phyloP scores from a whole-genome alignment of 169 alveolate species.

The Babesia bigemina region DNA sequence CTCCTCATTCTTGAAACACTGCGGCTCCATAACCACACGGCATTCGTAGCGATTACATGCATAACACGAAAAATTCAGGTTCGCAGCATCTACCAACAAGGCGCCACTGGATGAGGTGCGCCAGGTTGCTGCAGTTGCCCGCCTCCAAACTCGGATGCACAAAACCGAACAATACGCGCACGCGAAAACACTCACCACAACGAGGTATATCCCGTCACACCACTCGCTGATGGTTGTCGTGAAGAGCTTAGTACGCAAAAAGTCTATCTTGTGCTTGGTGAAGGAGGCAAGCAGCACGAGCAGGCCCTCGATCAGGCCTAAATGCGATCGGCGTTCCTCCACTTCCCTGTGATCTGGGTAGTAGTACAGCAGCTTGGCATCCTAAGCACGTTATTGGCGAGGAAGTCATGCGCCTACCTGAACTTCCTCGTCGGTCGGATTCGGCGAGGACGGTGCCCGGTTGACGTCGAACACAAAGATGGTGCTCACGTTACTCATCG shows the following conservation, averaged over 20 bases:
- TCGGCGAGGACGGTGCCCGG: slow-evolving; percentile 23
- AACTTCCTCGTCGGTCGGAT: slow-evolving; percentile 63
- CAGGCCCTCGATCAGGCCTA: slow-evolving; percentile 67
- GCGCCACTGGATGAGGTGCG: too few relatives aligned
- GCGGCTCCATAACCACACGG: not conserved
- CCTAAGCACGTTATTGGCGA: not conserved
- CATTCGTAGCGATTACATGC: not conserved
- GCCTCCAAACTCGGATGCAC: too few relatives aligned
- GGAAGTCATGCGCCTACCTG: slow-evolving; percentile 28
- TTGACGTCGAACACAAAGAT: slow-evolving; percentile 58
- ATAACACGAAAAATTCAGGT: not conserved
- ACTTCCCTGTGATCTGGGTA: slow-evolving; percentile 58
- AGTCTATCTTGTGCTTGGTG: slow-evolving; percentile 55
- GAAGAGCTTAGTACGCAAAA: slow-evolving; percentile 48
- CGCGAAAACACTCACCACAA: slow-evolving; percentile 33
- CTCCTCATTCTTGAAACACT: slow-evolving; percentile 45
- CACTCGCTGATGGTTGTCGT: slow-evolving; percentile 60
- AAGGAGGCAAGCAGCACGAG: slow-evolving; percentile 42
- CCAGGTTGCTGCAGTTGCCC: too few relatives aligned
- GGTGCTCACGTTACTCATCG: slow-evolving; percentile 28
- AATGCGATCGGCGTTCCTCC: slow-evolving; percentile 64
- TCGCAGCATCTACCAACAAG: too few relatives aligned
- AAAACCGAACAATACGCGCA: not conserved
- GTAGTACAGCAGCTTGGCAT: slow-evolving; percentile 57
- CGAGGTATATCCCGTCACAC: slow-evolving; percentile 38